Base-by-base conservation (phyloP, 352 stramenopile species). In the Globisporangium acanthophoron region DNA sequence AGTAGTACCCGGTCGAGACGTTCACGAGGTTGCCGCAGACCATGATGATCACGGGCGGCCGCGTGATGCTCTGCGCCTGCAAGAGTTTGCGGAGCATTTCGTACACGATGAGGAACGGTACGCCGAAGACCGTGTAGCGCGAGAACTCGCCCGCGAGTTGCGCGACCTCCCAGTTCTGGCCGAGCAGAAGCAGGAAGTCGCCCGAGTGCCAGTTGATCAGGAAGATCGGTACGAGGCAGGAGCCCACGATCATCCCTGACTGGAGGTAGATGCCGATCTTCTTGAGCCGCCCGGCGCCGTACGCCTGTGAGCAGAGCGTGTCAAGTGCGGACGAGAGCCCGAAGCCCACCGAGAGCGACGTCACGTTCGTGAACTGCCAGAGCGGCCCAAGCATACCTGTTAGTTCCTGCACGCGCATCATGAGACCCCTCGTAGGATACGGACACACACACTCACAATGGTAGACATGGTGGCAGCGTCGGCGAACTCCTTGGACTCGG, bases 201-300 rank as follows among this genome's bases (percentile, higher is more conserved):
- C 67, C 69, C 16, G 76, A 59, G 67, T 89, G 65, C 65, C 68
- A 87, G 37, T 89, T 78, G 37, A 85, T 27, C 20, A 82, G 21
- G 27, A 69, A 65, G 35, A 87, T 71, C 11, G 76, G 57, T 3
- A 80, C 9, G 9, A 84, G 56, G 31, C 70, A 71, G 0, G 73
- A 46, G 12, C 65, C 62, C 29, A 91, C 63, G 37, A 85, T 45
- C 1, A 87, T 43, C 2, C 68, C 74, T 0, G 74, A 79, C 40
- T 90, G 71, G 15, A 88, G 66, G 62, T 91, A 92, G 13, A 80
- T 70, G 11, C 84, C 84, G 55, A 92, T 90, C 59, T 84, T 78
- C 12, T 70, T 49, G 20, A 70, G 41, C 5, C 58, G 67, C 35
- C 65, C 67, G 58, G 54, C 71, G 5, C 74, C 73, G 29, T 64